phyloP scores from a whole-genome alignment of 2,329 filamentous ascomycete genomes.

The Ceratocystis eucalypticola region DNA sequence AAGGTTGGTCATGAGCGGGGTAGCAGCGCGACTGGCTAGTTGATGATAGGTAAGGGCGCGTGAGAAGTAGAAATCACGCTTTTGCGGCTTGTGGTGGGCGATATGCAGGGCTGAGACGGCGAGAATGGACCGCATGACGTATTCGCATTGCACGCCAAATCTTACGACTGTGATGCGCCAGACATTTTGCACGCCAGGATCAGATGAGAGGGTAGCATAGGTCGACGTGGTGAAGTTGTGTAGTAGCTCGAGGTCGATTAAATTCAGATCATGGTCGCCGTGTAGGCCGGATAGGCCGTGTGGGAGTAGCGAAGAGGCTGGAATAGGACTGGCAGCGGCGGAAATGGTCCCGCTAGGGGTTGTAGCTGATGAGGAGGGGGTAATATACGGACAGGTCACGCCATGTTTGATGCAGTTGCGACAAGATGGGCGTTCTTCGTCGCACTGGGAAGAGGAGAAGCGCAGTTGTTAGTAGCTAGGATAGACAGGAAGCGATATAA shows the following conservation, averaged over 20 bases:
- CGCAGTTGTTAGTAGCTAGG: background rate
- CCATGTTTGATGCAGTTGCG: conserved; percentile 24
- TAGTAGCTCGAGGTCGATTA: conserved; percentile 38
- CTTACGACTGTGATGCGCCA: conserved; percentile 36
- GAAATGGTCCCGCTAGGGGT: conserved; percentile 10
- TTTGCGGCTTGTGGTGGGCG: conserved; percentile 22
- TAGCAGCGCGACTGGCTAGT: conserved; percentile 24
- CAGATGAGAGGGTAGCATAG: conserved; percentile 32
- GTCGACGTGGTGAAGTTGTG: conserved; percentile 40
- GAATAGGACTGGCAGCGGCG: background rate
- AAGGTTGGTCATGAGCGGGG: conserved; percentile 22
- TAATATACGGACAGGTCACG: conserved; percentile 21
- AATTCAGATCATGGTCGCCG: conserved; percentile 24
- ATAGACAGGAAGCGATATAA: background rate
- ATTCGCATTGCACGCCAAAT: conserved; percentile 34
- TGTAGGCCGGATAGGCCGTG: conserved; percentile 7
- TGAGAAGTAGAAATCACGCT: conserved; percentile 17
- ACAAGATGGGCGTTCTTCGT: conserved; percentile 24
- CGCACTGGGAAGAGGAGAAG: conserved; percentile 21
- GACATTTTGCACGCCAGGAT: conserved; percentile 29
- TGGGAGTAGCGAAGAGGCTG: background rate
- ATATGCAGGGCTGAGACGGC: conserved; percentile 38
- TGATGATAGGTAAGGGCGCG: conserved; percentile 24
- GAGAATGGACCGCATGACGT: conserved; percentile 36
- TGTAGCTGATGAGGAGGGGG: conserved; percentile 17